phyloP scores from a whole-genome alignment of 2,329 filamentous ascomycete species.

The Verticillium klebahnii region DNA sequence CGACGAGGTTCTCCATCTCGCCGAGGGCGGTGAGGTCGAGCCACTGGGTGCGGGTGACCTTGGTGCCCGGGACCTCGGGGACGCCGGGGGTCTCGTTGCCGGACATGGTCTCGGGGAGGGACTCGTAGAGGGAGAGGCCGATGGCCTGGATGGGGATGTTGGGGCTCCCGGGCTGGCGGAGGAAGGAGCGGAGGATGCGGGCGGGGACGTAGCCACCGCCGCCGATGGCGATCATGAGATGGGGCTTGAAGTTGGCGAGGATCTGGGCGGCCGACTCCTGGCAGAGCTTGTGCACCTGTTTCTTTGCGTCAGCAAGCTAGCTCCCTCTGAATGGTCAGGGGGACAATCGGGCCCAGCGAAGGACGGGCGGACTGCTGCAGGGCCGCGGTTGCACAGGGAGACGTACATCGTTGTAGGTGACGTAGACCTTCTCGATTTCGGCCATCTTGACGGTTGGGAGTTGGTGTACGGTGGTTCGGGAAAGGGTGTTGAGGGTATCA shows the following conservation, averaged over 20 bases:
- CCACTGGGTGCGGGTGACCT: constrained; percentile 98
- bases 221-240: constrained; percentile 97
- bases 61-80: constrained; percentile 79
- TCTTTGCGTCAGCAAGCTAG: background rate
- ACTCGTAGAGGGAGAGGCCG: constrained; percentile 93
- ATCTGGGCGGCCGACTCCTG: constrained; percentile 78
- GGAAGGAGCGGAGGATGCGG: constrained; percentile 94
- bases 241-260: constrained; percentile 80
- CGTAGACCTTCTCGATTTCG: constrained; percentile 70
- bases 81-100: constrained; percentile 39
- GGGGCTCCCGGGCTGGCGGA: constrained; percentile 78
- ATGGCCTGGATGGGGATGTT: constrained; percentile 99
- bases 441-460: constrained; percentile 44
- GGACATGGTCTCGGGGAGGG: constrained; percentile 56
- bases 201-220: constrained; percentile 96
- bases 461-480: background rate
- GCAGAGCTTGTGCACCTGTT: constrained; percentile 94
- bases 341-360: background rate
- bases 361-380: background rate
- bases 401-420: constrained; percentile 87
- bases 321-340: background rate
- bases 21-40: constrained; percentile 79
- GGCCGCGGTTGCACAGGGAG: background rate
- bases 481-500: background rate
- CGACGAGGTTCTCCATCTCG: constrained; percentile 83